phyloP scores from a whole-genome alignment of 2,329 filamentous ascomycete genomes.

The Talaromyces sp. region DNA sequence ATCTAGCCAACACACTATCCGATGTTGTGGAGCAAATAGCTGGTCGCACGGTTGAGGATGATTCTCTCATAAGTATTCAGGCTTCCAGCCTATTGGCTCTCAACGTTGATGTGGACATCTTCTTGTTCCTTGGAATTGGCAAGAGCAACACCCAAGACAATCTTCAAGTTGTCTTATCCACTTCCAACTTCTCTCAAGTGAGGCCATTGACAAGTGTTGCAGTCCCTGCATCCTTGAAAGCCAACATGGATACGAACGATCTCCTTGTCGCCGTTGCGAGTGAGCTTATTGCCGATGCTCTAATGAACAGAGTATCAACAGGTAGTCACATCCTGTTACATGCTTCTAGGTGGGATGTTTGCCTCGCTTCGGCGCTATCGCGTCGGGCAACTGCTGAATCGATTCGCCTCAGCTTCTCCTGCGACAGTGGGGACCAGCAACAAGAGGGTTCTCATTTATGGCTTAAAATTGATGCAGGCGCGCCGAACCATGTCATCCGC shows the following conservation, averaged over 20 bases:
- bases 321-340: background rate
- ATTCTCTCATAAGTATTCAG: no score
- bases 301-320: background rate
- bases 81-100: background rate
- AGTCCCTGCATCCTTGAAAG: background rate
- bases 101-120: background rate
- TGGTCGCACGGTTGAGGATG: no score
- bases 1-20: conserved; percentile 1
- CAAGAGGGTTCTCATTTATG: background rate
- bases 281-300: background rate
- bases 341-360: background rate
- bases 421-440: background rate
- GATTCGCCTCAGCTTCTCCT: background rate
- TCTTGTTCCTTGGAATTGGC: background rate
- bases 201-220: background rate
- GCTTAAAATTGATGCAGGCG: background rate
- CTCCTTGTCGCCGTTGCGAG: background rate
- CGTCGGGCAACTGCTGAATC: background rate
- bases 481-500: background rate
- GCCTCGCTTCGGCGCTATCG: background rate
- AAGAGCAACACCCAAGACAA: background rate
- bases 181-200: background rate
- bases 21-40: no score
- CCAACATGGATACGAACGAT: background rate
- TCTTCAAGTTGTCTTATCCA: background rate